Conservation (phyloP, 1,284 basidiomycete species). For the Pisolithus thermaeus region DNA sequence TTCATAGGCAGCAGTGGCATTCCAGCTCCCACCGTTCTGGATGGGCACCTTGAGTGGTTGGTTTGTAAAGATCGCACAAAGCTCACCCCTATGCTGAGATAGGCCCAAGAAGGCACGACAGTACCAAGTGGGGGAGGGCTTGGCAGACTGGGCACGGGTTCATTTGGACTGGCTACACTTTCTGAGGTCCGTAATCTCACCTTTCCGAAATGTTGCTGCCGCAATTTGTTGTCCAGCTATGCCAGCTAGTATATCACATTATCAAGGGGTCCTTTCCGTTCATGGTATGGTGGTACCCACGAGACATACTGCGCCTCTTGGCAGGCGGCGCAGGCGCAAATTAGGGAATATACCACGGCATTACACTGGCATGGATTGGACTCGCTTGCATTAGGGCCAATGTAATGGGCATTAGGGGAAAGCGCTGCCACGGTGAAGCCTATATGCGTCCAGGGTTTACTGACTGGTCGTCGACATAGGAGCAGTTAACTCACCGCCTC, state of each 20-base stretch:
- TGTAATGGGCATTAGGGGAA: not conserved
- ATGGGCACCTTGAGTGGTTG: not conserved
- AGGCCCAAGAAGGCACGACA: slow-evolving; percentile 14
- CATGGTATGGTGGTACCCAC: not conserved
- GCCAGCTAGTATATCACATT: not conserved
- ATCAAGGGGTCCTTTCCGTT: not conserved
- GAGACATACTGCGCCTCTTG: slow-evolving; percentile 6
- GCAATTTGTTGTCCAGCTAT: not conserved
- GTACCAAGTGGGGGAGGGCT: slow-evolving; percentile 6
- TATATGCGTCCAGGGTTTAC: not conserved
- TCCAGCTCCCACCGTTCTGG: not conserved
- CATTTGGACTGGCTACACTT: not conserved
- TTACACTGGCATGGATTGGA: slow-evolving; percentile 12
- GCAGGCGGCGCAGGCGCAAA: slow-evolving; percentile 12
- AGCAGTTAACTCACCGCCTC: not conserved
- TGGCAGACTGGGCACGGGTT: not conserved
- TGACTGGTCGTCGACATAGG: not conserved
- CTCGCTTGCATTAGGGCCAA: slow-evolving; percentile 6
- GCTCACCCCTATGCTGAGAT: slow-evolving; percentile 3
- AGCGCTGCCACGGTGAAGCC: not conserved
- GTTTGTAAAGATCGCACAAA: not conserved
- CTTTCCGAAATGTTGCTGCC: not conserved
- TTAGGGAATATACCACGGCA: slow-evolving; percentile 12
- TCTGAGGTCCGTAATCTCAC: not conserved
- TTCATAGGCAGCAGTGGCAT: not conserved